Percentiles rank a stretch among this genome's conserved stretches.
phyloP scores from a whole-genome alignment of 441 rosid species.

The Arabidopsis lyrata region DNA sequence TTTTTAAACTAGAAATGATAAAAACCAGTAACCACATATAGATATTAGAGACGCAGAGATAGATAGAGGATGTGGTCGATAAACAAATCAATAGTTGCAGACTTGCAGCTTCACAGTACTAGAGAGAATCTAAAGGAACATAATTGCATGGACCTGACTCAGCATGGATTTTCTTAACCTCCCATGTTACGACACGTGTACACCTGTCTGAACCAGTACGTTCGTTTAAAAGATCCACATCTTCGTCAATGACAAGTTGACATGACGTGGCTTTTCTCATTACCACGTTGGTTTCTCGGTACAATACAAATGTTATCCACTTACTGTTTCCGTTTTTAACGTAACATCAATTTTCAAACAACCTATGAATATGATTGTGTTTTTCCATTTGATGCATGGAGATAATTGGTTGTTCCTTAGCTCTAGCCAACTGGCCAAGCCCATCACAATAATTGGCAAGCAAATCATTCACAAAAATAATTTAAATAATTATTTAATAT shows the following conservation, averaged over 20 bases:
- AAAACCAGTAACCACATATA: not conserved
- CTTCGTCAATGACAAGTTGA: conserved; percentile 16
- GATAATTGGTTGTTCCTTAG: conserved; percentile 4
- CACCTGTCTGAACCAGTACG: conserved; percentile 29
- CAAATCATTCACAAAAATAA: not conserved
- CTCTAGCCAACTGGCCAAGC: conserved; percentile 4
- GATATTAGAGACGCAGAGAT: not conserved
- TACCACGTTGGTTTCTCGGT: conserved; percentile 36
- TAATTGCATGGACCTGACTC: conserved; percentile 54
- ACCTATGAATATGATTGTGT: conserved; percentile 15
- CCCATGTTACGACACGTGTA: conserved; percentile 32
- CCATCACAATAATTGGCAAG: not conserved
- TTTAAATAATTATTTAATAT: not conserved
- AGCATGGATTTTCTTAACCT: conserved; percentile 35
- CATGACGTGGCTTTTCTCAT: conserved; percentile 35
- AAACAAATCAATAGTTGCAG: conserved; percentile 11
- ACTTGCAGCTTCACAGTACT: conserved; percentile 5
- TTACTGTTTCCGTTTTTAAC: conserved; percentile 18
- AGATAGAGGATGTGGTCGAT: not conserved
- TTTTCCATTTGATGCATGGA: conserved; percentile 2
- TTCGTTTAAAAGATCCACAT: not conserved
- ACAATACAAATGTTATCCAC: conserved; percentile 32
- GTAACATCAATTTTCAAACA: not conserved
- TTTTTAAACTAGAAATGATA: not conserved
- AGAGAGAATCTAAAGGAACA: conserved; percentile 18